Percentiles rank a stretch among this genome's conserved stretches.
Evolutionary conservation across 192 early-diverging fungal genomes (phyloP).

Genomic region (Dissophora ornata): DNA sequence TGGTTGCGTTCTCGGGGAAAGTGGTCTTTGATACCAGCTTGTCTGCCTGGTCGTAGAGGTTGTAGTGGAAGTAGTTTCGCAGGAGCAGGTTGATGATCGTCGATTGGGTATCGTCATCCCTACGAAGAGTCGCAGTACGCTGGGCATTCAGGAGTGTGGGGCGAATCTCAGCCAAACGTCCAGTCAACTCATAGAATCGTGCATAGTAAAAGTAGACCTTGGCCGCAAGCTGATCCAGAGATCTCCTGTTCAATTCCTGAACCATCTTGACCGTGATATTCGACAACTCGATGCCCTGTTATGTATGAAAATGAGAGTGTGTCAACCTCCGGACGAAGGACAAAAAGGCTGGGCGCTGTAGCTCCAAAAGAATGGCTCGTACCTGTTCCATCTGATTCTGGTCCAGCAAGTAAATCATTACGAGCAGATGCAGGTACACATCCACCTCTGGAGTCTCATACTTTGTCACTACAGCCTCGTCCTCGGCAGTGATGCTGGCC

Average conservation of each 20-base stretch:
- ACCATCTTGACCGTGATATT: constrained; percentile 72
- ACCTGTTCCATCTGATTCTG: constrained; percentile 76
- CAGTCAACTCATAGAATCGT: constrained; percentile 87
- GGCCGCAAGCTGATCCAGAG: constrained; percentile 89
- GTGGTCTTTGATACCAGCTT: constrained; percentile 92
- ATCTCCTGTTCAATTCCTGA: constrained; percentile 83
- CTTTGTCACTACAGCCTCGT: constrained; percentile 38
- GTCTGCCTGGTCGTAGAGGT: constrained; percentile 98
- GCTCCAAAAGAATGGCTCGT: background rate
- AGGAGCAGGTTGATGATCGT: constrained; percentile 88
- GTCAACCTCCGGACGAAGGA: too few species aligned
- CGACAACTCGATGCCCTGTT: constrained; percentile 77
- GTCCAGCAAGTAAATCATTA: constrained; percentile 87
- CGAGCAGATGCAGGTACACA: constrained; percentile 85
- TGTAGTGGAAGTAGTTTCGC: constrained; percentile 93
- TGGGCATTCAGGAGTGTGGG: constrained; percentile 83
- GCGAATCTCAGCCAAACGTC: constrained; percentile 78
- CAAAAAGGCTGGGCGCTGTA: too few species aligned
- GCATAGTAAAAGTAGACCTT: constrained; percentile 95
- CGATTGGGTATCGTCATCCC: constrained; percentile 91
- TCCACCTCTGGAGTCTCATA: constrained; percentile 79
- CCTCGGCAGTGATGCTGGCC: constrained; percentile 60
- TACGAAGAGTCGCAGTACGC: constrained; percentile 90
- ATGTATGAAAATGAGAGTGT: too few species aligned
- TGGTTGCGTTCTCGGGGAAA: constrained; percentile 91